Evolutionary conservation across 164 flowering plant genomes (phyloP), one percentile per base, ranked within the genome.

Genomic region (Vitis cinerea): DNA sequence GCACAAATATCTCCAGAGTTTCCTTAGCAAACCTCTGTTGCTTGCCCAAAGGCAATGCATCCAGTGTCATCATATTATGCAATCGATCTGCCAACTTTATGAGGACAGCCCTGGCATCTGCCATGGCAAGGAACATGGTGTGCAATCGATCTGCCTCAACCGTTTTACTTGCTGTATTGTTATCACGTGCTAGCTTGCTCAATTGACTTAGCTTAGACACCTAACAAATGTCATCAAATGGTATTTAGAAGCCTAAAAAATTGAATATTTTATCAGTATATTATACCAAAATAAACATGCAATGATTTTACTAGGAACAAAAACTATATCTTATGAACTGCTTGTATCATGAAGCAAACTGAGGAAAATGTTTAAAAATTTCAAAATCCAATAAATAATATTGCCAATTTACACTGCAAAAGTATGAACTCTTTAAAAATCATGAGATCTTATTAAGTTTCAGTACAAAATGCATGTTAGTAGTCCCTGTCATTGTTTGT

Each of bases 101-200:
- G 31, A 93, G 94, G 54, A 95, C 98, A 68, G 98, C 97, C 78
- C 97, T 82, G 2, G 97, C 93, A 83, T 95, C 99, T 47, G 90
- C 89, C 98, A 95, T 91, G 13, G 97, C 98, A 69, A 95, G 91
- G 75, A 91, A 90, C 98, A 95, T 91, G 19, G 98, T 95, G 72
- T 93, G 99, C 80, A 95, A 54, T 47, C 93, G 89, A 76, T 93
- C 98, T 69, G 98, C 99, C 84, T 95, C 98, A 31, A 66, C 87
- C 11, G 85, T 82, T 76, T 80, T 93, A 72, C 79, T 77, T 44
- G 99, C 99, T 14, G 97, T 95, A 74, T 91, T 83, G 77, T 84
- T 91, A 13, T 95, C 99, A 1, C 99, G 92, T 16, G 99, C 99
- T 72, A 95, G 98, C 86, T 95, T 91, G 81, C 99, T 95, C 82